Base-by-base conservation (phyloP, 371 early-diverging fungal genomes). In the Encephalitozoon hellem region DNA sequence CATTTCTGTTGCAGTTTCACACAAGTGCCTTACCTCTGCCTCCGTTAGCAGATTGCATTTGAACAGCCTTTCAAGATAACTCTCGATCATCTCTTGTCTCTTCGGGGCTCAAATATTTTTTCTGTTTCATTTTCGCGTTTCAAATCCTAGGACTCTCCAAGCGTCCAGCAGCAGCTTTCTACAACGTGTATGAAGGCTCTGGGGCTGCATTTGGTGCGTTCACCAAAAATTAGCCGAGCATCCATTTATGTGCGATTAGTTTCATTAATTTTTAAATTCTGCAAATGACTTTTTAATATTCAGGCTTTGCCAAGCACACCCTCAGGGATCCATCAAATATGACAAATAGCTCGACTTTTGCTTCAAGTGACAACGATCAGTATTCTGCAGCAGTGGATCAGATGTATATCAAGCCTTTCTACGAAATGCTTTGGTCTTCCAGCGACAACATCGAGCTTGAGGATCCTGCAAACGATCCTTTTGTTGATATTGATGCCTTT, bases 11-110 rank as follows among this genome's bases (percentile, higher is more conserved):
- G 90, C 89, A 76, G 88, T 87, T 73, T 90, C 90, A 82, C 94
- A 95, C 11, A 96, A 87, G 82, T 91, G 90, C 81, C 89, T 87
- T 71, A 96, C 84, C 51, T 90, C 89, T 28, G 87, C 86, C 84
- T 92, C 93, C 12, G 90, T 87, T n/a, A 94, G 86, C 12, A 92
- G 85, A 77, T 92, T 76, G 49, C 84, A 82, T 45, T 49, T 45
- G 64, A 80, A 72, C n/a, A 85, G 88, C 69, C 91, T 89, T 41
- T 89, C 86, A 74, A 85, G 43, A 67, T 82, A 77, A 43, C 69
- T 67, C 41, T 85, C 85, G 30, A 85, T 75, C 85, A 85, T 85
- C 32, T 42, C 28, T 59, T 21, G 32, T 34, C 30, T 18, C 38
- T 32, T 38, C 32, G 18, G 59, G 59, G 59, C 15, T 34, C 18